Evolutionary conservation across 2,329 filamentous ascomycete species (phyloP).

Genomic region (Xylaria sp.): DNA sequence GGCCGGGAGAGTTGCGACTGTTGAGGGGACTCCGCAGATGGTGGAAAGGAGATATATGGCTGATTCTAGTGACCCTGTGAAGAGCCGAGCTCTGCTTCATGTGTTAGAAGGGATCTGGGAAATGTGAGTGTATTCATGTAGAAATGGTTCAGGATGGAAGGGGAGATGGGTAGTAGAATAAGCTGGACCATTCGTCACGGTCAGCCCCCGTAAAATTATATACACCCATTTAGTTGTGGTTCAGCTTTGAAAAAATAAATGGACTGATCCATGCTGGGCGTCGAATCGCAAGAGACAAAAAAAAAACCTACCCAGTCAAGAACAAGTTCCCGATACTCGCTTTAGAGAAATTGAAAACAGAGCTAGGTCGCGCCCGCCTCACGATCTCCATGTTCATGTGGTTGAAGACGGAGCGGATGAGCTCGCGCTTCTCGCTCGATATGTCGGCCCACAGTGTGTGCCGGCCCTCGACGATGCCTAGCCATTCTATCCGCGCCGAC

Average conservation of each 20-base stretch:
- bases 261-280: not conserved
- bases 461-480: conserved; percentile 85
- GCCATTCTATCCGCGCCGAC: conserved; percentile 80
- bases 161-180: not conserved
- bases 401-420: conserved; percentile 81
- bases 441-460: conserved; percentile 79
- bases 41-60: conserved; percentile 90
- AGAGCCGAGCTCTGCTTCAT: conserved; percentile 72
- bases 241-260: too few relatives aligned
- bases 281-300: not conserved
- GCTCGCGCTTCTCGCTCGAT: conserved; percentile 76
- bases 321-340: conserved; percentile 84
- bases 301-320: conserved; percentile 68
- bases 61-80: conserved; percentile 91
- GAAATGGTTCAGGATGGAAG: not conserved
- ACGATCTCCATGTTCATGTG: conserved; percentile 80
- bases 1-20: conserved; percentile 83
- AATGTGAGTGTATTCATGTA: not conserved
- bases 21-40: conserved; percentile 83
- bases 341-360: conserved; percentile 79
- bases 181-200: not conserved
- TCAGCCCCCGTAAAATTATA: not conserved
- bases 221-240: too few relatives aligned
- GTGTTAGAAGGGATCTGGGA: not conserved
- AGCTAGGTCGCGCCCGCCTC: conserved; percentile 76